A percentile compares a stretch with the other conserved stretches of the same genome.
Evolutionary conservation across 2,329 filamentous ascomycete genomes (phyloP).

Genomic region (Colletotrichum liaoningense): DNA sequence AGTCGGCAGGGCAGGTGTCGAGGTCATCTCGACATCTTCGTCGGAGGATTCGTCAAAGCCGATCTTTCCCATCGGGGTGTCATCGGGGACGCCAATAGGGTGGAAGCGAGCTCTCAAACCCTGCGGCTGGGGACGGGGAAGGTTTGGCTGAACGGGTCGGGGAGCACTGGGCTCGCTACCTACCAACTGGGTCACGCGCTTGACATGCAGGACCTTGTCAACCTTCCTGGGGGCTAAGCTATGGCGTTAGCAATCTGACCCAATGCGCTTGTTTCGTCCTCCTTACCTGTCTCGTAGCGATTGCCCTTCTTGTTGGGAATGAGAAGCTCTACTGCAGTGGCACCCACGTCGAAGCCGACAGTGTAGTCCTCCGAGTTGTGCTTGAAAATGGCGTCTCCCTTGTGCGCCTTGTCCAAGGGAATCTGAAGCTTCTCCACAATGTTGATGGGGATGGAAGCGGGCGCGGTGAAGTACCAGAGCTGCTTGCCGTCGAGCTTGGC

Average conservation of each 20-base stretch:
- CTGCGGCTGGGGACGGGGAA: conserved; percentile 72
- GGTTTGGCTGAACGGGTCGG: conserved; percentile 58
- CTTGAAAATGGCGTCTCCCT: conserved; percentile 66
- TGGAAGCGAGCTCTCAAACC: conserved; percentile 75
- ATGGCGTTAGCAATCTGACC: neutral
- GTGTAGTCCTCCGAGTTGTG: conserved; percentile 74
- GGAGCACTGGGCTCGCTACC: conserved; percentile 47
- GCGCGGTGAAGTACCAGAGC: conserved; percentile 84
- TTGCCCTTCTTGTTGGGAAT: conserved; percentile 68
- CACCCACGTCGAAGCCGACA: conserved; percentile 64
- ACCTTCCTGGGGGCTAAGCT: conserved; percentile 53
- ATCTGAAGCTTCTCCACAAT: conserved; percentile 74
- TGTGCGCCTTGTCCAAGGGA: conserved; percentile 64
- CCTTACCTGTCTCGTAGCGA: conserved; percentile 66
- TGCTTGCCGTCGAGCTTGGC: conserved; percentile 76
- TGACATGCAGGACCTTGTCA: conserved; percentile 72
- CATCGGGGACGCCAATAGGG: conserved; percentile 67
- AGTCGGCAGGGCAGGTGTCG: conserved; percentile 46
- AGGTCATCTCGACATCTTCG: conserved; percentile 57
- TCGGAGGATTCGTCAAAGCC: conserved; percentile 54
- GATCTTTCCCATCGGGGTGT: conserved; percentile 48
- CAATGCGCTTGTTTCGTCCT: neutral
- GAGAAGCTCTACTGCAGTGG: conserved; percentile 67
- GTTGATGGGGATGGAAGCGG: conserved; percentile 75
- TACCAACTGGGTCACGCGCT: conserved; percentile 69